Percentiles rank a stretch among this genome's conserved stretches.
Conservation (phyloP, 176 grass and related monocot species). For the Puccinellia tenuiflora region DNA sequence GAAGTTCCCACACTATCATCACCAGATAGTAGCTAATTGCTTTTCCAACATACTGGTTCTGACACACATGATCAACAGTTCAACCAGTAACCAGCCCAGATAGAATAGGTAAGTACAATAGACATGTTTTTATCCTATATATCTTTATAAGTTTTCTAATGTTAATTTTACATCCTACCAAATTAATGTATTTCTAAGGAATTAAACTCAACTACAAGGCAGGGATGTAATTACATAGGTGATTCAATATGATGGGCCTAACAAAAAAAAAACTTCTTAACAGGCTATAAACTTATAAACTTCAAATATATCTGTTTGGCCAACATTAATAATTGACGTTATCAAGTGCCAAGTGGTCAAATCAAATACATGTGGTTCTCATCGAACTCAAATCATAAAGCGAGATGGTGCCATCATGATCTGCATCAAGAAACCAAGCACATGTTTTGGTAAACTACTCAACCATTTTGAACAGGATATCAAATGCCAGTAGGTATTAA, state of each 20-base stretch:
- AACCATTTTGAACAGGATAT: background rate
- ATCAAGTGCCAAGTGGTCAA: background rate
- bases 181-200: background rate
- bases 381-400: slow-evolving; percentile 17
- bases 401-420: background rate
- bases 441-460: background rate
- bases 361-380: background rate
- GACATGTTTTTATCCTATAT: background rate
- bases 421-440: background rate
- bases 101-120: background rate
- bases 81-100: background rate
- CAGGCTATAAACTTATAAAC: background rate
- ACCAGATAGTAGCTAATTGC: background rate
- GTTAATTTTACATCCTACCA: background rate
- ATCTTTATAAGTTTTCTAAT: background rate
- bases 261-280: background rate
- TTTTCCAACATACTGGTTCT: background rate
- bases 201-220: background rate
- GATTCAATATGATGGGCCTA: background rate
- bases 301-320: background rate
- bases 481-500: background rate
- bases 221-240: background rate
- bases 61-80: background rate
- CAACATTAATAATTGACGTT: background rate
- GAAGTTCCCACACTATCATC: background rate